Conservation (phyloP, 176 grass and related monocot species). For the Oryza nivara region DNA sequence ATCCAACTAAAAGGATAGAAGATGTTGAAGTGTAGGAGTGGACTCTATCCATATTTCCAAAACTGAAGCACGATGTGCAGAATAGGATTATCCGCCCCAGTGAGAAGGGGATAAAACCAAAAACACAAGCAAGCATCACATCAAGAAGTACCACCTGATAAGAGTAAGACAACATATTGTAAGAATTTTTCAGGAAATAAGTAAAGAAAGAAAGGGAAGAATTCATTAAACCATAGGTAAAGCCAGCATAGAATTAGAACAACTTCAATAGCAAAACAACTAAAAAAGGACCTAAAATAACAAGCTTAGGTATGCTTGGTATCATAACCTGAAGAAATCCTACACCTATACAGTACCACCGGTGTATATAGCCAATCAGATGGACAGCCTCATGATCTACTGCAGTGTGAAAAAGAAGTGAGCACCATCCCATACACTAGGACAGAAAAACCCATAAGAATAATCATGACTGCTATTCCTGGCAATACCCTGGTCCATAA, state of each 20-base stretch:
- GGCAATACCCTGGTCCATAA: background rate
- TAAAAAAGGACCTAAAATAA: background rate
- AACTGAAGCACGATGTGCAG: slow-evolving; percentile 9
- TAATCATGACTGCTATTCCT: slow-evolving; percentile 26
- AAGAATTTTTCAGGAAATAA: background rate
- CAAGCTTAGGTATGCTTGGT: background rate
- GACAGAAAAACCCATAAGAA: background rate
- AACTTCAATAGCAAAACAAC: background rate
- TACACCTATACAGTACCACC: background rate
- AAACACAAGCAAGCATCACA: slow-evolving; percentile 24
- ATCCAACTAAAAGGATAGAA: slow-evolving; percentile 40
- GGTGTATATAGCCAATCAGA: background rate
- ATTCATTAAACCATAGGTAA: background rate
- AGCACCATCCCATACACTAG: background rate
- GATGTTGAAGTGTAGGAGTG: slow-evolving; percentile 9
- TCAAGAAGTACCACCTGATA: slow-evolving; percentile 36
- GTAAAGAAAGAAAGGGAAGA: background rate
- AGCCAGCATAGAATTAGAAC: background rate
- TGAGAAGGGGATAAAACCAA: slow-evolving; percentile 42
- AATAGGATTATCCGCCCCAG: slow-evolving; percentile 35
- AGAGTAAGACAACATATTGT: background rate
- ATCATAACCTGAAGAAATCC: slow-evolving; percentile 12
- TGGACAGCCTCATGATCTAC: slow-evolving; percentile 11
- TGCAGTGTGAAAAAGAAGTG: background rate
- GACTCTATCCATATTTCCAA: slow-evolving; percentile 15